These are phyloP conservation scores for Tuber calosporum DNA, from an alignment of 495 filamentous ascomycete species.

Conservation along the genomic window DNA sequence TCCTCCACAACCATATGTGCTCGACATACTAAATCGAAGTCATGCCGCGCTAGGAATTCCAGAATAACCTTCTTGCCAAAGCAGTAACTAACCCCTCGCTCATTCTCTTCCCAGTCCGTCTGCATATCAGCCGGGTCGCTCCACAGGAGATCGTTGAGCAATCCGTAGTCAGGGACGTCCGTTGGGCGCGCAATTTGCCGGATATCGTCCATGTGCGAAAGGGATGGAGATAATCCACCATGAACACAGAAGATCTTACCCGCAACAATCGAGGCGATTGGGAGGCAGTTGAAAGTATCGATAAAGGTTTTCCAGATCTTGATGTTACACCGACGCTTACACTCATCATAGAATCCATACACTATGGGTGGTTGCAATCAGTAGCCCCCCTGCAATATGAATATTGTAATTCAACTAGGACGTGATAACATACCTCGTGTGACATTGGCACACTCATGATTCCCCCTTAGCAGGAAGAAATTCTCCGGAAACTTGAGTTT, in stretches of 20 bases:
- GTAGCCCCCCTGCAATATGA: neutral
- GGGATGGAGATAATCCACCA: slow-evolving; percentile 83
- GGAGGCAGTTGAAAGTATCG: slow-evolving; percentile 93
- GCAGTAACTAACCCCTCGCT: slow-evolving; percentile 95
- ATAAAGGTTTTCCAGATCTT: slow-evolving; percentile 99
- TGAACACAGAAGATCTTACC: slow-evolving; percentile 99
- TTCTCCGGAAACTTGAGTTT: slow-evolving; percentile 99
- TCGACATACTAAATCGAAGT: slow-evolving; percentile 94
- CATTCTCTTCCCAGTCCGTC: slow-evolving; percentile 94
- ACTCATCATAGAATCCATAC: slow-evolving; percentile 99
- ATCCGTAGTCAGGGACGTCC: slow-evolving; percentile 93
- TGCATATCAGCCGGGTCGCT: slow-evolving; percentile 98
- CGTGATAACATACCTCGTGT: slow-evolving; percentile 52
- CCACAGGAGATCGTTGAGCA: slow-evolving; percentile 96
- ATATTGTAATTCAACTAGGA: neutral
- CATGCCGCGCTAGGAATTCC: slow-evolving; percentile 87
- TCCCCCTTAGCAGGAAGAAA: slow-evolving; percentile 94
- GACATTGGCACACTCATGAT: slow-evolving; percentile 98
- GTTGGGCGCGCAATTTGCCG: slow-evolving; percentile 91
- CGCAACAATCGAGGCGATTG: slow-evolving; percentile 92
- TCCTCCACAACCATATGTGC: slow-evolving; percentile 99
- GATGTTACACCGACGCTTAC: slow-evolving; percentile 93
- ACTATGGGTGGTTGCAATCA: slow-evolving; percentile 47
- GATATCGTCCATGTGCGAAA: slow-evolving; percentile 97
- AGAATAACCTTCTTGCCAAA: slow-evolving; percentile 98